phyloP scores from a whole-genome alignment of 2,329 filamentous ascomycete genomes.

The Aureobasidium melanogenum region DNA sequence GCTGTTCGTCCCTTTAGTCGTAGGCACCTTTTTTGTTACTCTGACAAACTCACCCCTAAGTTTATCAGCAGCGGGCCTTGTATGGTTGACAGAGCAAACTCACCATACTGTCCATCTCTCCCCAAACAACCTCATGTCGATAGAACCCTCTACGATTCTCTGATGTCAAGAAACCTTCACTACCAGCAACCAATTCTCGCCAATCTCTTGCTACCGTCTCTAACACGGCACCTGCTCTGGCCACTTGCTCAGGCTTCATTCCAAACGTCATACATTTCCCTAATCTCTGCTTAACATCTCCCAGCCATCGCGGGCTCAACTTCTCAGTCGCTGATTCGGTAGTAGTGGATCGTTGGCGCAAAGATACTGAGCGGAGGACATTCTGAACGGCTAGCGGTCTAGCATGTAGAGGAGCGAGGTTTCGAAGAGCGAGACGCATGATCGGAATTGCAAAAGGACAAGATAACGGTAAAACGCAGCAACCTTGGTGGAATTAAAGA shows the following conservation, averaged over 20 bases:
- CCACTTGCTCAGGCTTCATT: conserved; percentile 48
- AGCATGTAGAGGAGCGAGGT: neutral
- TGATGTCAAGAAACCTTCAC: conserved; percentile 64
- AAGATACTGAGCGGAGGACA: neutral
- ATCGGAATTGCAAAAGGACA: neutral
- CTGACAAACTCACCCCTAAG: neutral
- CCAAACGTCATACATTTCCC: conserved; percentile 72
- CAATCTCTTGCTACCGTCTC: conserved; percentile 55
- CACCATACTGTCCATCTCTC: conserved; percentile 65
- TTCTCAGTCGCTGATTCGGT: conserved; percentile 20
- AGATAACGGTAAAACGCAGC: neutral
- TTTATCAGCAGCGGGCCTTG: neutral
- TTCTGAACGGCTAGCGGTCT: neutral
- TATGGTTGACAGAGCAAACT: conserved; percentile 18
- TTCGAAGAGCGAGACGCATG: neutral
- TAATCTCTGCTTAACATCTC: conserved; percentile 56
- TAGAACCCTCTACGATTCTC: conserved; percentile 54
- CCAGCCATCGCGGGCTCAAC: conserved; percentile 56
- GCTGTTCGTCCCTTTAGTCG: conserved; percentile 33
- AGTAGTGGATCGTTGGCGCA: neutral
- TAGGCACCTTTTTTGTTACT: neutral
- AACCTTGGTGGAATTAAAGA: neutral
- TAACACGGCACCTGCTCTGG: conserved; percentile 51
- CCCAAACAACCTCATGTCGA: conserved; percentile 65
- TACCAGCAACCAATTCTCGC: conserved; percentile 62